These are phyloP conservation scores for Colletotrichum chrysophilum DNA, from an alignment of 2,329 filamentous ascomycete species.

Conservation along the genomic window DNA sequence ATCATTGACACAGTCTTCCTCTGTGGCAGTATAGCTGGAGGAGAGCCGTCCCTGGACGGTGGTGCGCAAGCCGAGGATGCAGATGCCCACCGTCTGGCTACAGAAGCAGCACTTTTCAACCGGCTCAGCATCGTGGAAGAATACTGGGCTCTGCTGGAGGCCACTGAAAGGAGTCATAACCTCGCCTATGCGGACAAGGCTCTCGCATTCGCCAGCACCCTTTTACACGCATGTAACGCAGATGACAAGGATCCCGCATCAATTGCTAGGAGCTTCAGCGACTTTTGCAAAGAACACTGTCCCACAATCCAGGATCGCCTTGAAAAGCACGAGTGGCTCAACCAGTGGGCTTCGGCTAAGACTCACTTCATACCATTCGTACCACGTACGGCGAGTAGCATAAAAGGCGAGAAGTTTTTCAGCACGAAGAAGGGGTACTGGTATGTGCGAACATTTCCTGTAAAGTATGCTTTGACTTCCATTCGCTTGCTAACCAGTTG, in stretches of 20 bases:
- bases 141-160: background rate
- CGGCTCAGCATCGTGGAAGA: background rate
- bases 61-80: background rate
- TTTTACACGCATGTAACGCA: background rate
- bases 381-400: background rate
- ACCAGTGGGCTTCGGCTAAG: background rate
- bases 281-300: background rate
- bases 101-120: background rate
- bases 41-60: background rate
- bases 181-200: background rate
- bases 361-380: background rate
- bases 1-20: background rate
- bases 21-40: background rate
- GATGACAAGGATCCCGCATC: background rate
- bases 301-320: background rate
- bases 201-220: background rate
- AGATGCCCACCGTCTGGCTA: background rate
- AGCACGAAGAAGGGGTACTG: background rate
- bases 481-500: fast-evolving
- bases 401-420: background rate
- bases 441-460: background rate
- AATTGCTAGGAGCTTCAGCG: background rate
- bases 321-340: background rate
- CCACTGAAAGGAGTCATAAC: background rate
- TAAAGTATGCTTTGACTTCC: background rate